A percentile compares a stretch with the other conserved stretches of the same genome.
These are phyloP conservation scores for Fusarium palustre DNA, from an alignment of 2,329 filamentous ascomycete genomes.

Conservation along the genomic window DNA sequence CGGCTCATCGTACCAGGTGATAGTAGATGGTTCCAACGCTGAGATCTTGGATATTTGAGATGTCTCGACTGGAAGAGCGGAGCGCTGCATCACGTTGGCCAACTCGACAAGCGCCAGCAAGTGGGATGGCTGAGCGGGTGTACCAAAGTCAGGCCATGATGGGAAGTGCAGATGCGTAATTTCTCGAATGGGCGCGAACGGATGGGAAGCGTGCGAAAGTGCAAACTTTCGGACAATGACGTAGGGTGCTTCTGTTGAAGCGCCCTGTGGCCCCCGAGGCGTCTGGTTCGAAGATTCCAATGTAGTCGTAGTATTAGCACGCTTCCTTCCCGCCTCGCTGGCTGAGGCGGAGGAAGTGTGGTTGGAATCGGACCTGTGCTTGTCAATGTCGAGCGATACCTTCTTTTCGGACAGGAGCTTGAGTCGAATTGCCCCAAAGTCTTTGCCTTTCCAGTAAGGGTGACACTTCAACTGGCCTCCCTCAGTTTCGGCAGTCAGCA, in stretches of 20 bases:
- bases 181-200: conserved; percentile 88
- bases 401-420: conserved; percentile 84
- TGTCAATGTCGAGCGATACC: conserved; percentile 78
- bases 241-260: conserved; percentile 71
- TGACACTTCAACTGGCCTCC: conserved; percentile 95
- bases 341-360: conserved; percentile 41
- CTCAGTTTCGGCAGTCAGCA: conserved; percentile 94
- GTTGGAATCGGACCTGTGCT: conserved; percentile 58
- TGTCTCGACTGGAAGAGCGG: conserved; percentile 62
- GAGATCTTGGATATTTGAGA: conserved; percentile 51
- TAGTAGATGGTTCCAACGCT: conserved; percentile 48
- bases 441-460: conserved; percentile 85
- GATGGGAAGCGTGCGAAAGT: conserved; percentile 78
- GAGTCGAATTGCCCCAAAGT: conserved; percentile 82
- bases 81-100: conserved; percentile 78
- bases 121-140: conserved; percentile 88
- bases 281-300: conserved; percentile 52
- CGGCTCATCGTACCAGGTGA: conserved; percentile 69
- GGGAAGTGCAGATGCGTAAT: conserved; percentile 95
- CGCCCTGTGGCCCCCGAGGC: conserved; percentile 44
- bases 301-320: conserved; percentile 66
- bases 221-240: conserved; percentile 90
- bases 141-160: conserved; percentile 97
- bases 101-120: conserved; percentile 91
- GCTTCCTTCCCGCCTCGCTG: conserved; percentile 59